phyloP scores from a whole-genome alignment of 78 protist species.

The Dictyostelium capitatum region DNA sequence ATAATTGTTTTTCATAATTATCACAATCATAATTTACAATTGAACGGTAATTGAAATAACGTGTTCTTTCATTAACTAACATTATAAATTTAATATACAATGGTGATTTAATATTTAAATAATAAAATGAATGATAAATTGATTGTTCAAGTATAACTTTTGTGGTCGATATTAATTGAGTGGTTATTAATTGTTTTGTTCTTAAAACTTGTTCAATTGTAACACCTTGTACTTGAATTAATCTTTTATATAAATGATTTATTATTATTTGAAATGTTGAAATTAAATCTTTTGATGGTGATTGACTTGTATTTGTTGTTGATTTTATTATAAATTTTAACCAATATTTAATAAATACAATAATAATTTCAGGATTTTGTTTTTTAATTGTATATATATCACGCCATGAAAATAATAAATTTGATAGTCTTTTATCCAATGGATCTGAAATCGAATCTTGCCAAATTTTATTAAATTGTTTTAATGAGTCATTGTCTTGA shows the following conservation, averaged over 20 bases:
- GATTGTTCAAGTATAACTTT: not conserved
- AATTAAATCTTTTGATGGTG: not conserved
- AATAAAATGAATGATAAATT: not conserved
- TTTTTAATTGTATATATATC: not conserved
- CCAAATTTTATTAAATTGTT: not conserved
- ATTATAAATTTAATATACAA: not conserved
- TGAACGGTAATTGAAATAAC: too few relatives aligned
- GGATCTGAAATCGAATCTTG: not conserved
- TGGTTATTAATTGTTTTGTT: not conserved
- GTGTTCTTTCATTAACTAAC: not conserved
- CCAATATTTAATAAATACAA: not conserved
- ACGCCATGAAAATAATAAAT: not conserved
- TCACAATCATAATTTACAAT: too few relatives aligned
- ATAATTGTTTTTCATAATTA: too few relatives aligned
- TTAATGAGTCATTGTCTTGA: not conserved
- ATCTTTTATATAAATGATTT: not conserved
- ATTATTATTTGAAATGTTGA: not conserved
- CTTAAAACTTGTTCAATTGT: not conserved
- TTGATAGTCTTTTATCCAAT: not conserved
- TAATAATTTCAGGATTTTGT: not conserved
- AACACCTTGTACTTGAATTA: not conserved
- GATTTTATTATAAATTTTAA: not conserved
- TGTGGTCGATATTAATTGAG: too few relatives aligned
- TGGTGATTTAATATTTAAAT: not conserved
- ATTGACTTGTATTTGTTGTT: not conserved